Evolutionary conservation across 495 filamentous ascomycete species (phyloP).

Genomic region (Penicillium verhagenii): DNA sequence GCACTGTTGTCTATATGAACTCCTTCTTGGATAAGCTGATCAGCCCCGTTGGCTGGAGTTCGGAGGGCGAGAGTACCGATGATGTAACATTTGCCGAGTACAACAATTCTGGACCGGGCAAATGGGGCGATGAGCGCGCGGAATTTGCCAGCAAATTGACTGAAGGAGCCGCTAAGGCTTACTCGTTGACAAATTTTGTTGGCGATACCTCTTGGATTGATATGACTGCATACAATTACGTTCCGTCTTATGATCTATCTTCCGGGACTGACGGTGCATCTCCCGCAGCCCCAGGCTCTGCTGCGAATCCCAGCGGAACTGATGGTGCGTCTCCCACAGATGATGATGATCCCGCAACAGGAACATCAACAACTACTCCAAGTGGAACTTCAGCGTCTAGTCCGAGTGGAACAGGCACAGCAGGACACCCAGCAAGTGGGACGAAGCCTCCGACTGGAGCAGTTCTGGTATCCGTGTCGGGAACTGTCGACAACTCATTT

Average conservation of each 20-base stretch:
- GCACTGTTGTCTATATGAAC: constrained; percentile 6
- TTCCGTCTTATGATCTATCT: constrained; percentile 3
- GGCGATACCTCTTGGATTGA: constrained; percentile 8
- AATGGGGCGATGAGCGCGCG: not conserved
- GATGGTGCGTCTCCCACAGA: not conserved
- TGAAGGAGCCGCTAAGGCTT: not conserved
- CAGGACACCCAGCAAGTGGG: not conserved
- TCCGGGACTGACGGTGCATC: not conserved
- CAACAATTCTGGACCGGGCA: constrained; percentile 2
- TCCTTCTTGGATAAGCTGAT: not conserved
- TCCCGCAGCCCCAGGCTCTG: not conserved
- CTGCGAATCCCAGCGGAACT: not conserved
- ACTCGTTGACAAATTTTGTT: not conserved
- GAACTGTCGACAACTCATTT: not conserved
- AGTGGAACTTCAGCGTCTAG: not conserved
- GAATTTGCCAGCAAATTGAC: not conserved
- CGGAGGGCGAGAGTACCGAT: not conserved
- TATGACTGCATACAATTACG: constrained; percentile 3
- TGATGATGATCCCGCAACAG: not conserved
- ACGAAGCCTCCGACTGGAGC: not conserved
- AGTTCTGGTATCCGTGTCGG: not conserved
- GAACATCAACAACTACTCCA: not conserved
- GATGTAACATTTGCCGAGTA: constrained; percentile 3
- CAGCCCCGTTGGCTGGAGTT: not conserved
- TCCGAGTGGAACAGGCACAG: not conserved